These are phyloP conservation scores for Diutina siamensis DNA, from an alignment of 1,139 yeast species.

Conservation along the genomic window DNA sequence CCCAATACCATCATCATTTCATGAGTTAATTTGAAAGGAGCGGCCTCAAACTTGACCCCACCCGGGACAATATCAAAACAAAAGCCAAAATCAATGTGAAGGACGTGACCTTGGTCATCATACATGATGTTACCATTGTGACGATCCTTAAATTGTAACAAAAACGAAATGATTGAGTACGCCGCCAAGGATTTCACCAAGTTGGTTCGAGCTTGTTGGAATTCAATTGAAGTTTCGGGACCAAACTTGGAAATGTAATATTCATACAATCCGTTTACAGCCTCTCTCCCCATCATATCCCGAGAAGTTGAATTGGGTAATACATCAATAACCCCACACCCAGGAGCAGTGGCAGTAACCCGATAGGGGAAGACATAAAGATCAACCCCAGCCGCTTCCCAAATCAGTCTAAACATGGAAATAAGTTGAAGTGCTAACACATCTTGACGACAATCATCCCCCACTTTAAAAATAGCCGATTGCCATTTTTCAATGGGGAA, in stretches of 20 bases:
- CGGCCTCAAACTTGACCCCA: conserved; percentile 94
- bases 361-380: conserved; percentile 86
- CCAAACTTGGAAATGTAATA: conserved; percentile 90
- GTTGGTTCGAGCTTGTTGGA: conserved; percentile 84
- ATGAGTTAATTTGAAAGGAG: conserved; percentile 91
- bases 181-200: conserved; percentile 93
- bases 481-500: conserved; percentile 58
- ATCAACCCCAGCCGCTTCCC: conserved; percentile 82
- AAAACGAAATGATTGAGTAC: conserved; percentile 83
- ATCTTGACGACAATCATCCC: conserved; percentile 98
- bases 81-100: conserved; percentile 97
- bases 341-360: conserved; percentile 98
- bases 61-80: conserved; percentile 99
- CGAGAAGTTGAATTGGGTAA: conserved; percentile 89
- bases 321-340: conserved; percentile 98
- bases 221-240: conserved; percentile 80
- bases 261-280: conserved; percentile 92
- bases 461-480: conserved; percentile 96
- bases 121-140: conserved; percentile 99
- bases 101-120: conserved; percentile 86
- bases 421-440: conserved; percentile 87
- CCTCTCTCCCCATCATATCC: conserved; percentile 98
- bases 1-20: conserved; percentile 97
- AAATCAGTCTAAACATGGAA: conserved; percentile 82
- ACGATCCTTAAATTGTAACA: conserved; percentile 92